Conservation (phyloP, 345 rosid genomes). For the Camelina neglecta region DNA sequence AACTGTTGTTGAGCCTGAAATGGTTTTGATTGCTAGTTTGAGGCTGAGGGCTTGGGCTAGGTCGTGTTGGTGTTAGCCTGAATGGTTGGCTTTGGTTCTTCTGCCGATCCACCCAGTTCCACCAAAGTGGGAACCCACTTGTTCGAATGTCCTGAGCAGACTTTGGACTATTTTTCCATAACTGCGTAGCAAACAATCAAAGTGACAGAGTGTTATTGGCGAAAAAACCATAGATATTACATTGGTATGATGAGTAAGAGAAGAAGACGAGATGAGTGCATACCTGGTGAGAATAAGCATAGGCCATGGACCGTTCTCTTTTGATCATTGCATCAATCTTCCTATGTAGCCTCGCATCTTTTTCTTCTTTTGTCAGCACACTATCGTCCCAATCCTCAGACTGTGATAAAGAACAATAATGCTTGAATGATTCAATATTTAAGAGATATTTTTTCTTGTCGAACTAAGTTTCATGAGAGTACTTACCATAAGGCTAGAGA, state of each 20-base stretch:
- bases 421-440: background rate
- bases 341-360: conserved; percentile 71
- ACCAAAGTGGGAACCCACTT: conserved; percentile 89
- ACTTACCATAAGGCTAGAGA: conserved; percentile 50
- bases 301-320: conserved; percentile 90
- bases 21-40: conserved; percentile 50
- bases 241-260: background rate
- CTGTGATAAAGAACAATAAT: conserved; percentile 41
- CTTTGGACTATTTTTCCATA: conserved; percentile 65
- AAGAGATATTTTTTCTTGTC: conserved; percentile 20
- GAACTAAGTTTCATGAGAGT: background rate
- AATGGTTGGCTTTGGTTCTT: conserved; percentile 51
- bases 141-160: conserved; percentile 64
- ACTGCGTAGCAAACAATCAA: conserved; percentile 39
- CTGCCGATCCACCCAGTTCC: conserved; percentile 88
- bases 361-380: conserved; percentile 73
- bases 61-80: conserved; percentile 46
- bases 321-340: conserved; percentile 84
- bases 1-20: conserved; percentile 51
- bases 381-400: conserved; percentile 93
- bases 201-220: conserved; percentile 5
- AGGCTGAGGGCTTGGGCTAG: conserved; percentile 58
- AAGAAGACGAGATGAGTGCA: background rate
- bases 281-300: conserved; percentile 93
- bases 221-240: background rate